These are phyloP conservation scores for Hibiscus tridactylites DNA, from an alignment of 345 rosid genomes.

Conservation along the genomic window DNA sequence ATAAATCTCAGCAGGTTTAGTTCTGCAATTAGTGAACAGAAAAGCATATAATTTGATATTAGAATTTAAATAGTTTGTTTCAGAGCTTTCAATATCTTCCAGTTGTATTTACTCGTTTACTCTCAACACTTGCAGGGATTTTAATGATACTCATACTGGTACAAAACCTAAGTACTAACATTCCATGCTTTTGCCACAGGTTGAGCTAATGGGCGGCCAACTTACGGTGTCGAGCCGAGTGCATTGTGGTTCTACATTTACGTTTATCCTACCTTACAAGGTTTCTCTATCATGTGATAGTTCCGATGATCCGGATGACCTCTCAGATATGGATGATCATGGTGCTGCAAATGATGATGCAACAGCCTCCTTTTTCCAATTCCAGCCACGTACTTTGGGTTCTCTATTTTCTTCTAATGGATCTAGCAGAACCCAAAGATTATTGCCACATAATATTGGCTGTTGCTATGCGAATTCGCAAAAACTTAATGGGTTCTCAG, in stretches of 20 bases:
- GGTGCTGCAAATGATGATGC: slow-evolving; percentile 52
- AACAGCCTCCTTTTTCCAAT: slow-evolving; percentile 66
- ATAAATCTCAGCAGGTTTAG: background rate
- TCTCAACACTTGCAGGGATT: background rate
- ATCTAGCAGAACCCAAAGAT: slow-evolving; percentile 33
- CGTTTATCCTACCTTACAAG: slow-evolving; percentile 78
- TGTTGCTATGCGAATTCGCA: slow-evolving; percentile 21
- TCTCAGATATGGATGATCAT: slow-evolving; percentile 57
- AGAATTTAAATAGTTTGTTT: background rate
- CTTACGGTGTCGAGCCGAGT: slow-evolving; percentile 83
- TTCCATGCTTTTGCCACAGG: slow-evolving; percentile 35
- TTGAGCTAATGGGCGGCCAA: slow-evolving; percentile 92
- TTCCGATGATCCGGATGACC: slow-evolving; percentile 75
- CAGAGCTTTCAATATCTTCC: background rate
- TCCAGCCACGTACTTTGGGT: slow-evolving; percentile 60
- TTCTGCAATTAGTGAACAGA: background rate
- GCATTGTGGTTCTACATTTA: slow-evolving; percentile 77
- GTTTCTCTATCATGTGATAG: slow-evolving; percentile 45
- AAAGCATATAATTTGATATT: background rate
- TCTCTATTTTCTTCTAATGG: slow-evolving; percentile 53
- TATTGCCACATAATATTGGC: slow-evolving; percentile 25
- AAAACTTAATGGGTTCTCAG: slow-evolving; percentile 29
- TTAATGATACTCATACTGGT: background rate
- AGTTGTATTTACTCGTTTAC: background rate
- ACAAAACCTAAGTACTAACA: slow-evolving; percentile 5